Evolutionary conservation across 345 rosid genomes (phyloP).

Genomic region (Syzygium oleosum): DNA sequence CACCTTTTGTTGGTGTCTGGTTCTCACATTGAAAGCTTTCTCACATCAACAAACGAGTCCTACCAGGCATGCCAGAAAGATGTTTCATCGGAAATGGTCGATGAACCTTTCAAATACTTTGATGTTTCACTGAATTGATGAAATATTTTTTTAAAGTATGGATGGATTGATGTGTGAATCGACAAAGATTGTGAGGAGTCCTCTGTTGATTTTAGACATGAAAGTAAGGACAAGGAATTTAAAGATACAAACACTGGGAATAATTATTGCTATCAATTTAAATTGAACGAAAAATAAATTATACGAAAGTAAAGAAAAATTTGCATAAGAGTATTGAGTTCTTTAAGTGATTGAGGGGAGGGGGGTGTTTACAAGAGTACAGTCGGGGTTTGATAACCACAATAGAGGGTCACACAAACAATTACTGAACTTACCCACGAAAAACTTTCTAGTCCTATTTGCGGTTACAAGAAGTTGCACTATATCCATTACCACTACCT

Average conservation of each 20-base stretch:
- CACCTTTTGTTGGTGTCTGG: too few species aligned
- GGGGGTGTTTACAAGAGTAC: not conserved
- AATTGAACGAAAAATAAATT: not conserved
- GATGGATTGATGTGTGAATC: too few species aligned
- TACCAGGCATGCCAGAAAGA: too few species aligned
- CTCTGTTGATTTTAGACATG: too few species aligned
- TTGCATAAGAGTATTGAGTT: not conserved
- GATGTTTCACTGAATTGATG: too few species aligned
- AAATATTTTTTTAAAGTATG: too few species aligned
- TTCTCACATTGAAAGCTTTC: too few species aligned
- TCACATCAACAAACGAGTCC: too few species aligned
- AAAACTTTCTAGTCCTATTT: not conserved
- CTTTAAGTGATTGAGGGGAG: not conserved
- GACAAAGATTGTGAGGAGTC: too few species aligned
- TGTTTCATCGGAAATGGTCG: too few species aligned
- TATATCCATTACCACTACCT: not conserved
- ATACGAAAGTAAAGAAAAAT: not conserved
- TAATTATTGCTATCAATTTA: not conserved
- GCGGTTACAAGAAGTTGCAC: not conserved
- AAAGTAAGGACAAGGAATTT: not conserved
- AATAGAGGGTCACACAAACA: not conserved
- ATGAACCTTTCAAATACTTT: too few species aligned
- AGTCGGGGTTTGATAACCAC: not conserved
- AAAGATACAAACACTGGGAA: not conserved
- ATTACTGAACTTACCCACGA: not conserved